A percentile compares a stretch with the other conserved stretches of the same genome.
These are phyloP conservation scores for Paraurostyla sp. DNA, from an alignment of 73 alveolate species.

Conservation along the genomic window DNA sequence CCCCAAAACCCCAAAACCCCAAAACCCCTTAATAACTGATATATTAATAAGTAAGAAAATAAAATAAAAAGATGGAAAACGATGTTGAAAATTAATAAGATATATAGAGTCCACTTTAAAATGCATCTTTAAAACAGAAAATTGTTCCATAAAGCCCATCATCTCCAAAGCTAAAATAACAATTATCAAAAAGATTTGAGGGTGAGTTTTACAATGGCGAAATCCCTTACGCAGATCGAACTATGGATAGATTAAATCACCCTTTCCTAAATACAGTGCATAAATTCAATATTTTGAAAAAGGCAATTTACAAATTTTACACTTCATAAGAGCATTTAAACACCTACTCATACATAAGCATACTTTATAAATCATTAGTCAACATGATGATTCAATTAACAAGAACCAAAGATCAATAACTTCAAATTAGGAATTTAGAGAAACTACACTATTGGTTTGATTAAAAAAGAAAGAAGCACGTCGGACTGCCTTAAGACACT, in stretches of 20 bases:
- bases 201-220: not conserved
- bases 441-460: slow-evolving; percentile 30
- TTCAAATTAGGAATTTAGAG: not conserved
- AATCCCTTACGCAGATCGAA: slow-evolving; percentile 6
- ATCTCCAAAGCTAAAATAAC: too few species aligned
- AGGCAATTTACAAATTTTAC: not conserved
- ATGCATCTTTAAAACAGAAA: too few species aligned
- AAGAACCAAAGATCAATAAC: not conserved
- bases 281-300: not conserved
- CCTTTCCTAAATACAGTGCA: not conserved
- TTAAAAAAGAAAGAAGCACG: not conserved
- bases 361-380: slow-evolving; percentile 24
- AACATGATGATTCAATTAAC: not conserved
- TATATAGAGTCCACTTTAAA: too few species aligned
- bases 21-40: too few species aligned
- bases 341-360: not conserved
- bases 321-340: not conserved
- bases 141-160: too few species aligned
- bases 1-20: too few species aligned
- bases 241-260: not conserved
- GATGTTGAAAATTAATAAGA: too few species aligned
- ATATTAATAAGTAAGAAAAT: too few species aligned
- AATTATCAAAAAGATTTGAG: too few species aligned
- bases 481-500: slow-evolving; percentile 36
- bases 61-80: too few species aligned